A percentile compares a stretch with the other conserved stretches of the same genome.
Evolutionary conservation across 352 stramenopile genomes (phyloP).

Genomic region (Phytophthora meadii): DNA sequence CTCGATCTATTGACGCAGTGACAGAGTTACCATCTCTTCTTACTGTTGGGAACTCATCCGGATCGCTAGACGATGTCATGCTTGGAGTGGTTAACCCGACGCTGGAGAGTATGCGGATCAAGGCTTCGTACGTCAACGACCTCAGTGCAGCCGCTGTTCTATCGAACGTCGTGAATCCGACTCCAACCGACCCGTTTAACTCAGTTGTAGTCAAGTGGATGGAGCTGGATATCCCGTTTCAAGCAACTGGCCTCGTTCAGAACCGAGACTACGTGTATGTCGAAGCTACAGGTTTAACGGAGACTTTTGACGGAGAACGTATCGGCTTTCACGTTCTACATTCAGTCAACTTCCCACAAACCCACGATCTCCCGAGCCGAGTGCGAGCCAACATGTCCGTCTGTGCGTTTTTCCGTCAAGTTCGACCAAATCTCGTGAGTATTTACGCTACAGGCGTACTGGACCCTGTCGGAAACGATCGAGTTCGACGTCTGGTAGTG

Average conservation of each 20-base stretch:
- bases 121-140: slow-evolving; percentile 43
- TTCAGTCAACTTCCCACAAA: no score
- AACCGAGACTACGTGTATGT: slow-evolving; percentile 55
- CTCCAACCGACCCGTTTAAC: slow-evolving; percentile 24
- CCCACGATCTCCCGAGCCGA: no score
- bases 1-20: not conserved
- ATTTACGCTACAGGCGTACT: no score
- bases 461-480: no score
- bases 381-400: no score
- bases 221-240: slow-evolving; percentile 35
- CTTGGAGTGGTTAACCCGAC: slow-evolving; percentile 40
- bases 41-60: slow-evolving; percentile 26
- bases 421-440: no score
- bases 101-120: slow-evolving; percentile 36
- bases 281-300: slow-evolving; percentile 27
- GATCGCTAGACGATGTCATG: slow-evolving; percentile 45
- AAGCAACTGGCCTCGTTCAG: slow-evolving; percentile 31
- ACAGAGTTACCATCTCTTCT: slow-evolving; percentile 25
- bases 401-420: no score
- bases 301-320: slow-evolving; percentile 32
- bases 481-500: no score
- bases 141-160: slow-evolving; percentile 29
- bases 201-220: slow-evolving; percentile 47
- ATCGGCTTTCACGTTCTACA: slow-evolving; percentile 35
- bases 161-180: slow-evolving; percentile 33